Conservation (phyloP, 495 filamentous ascomycete species). For the Penicillium paxilli region DNA sequence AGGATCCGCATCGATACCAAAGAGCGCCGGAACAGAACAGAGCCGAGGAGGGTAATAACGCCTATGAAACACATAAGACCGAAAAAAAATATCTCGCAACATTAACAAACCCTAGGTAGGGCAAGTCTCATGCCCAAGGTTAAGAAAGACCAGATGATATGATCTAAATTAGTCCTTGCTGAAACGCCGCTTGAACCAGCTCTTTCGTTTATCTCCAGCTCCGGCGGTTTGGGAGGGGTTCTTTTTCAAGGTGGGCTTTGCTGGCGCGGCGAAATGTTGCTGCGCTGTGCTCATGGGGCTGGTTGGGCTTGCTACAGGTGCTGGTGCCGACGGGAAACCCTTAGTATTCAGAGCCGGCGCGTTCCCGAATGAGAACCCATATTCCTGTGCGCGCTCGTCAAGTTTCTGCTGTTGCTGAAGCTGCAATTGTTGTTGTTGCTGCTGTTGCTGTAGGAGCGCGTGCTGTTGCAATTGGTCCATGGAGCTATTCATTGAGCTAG, state of each 20-base stretch:
- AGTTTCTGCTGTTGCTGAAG: slow-evolving; percentile 25
- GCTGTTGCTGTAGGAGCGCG: slow-evolving; percentile 37
- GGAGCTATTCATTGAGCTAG: slow-evolving; percentile 88
- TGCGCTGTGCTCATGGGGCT: background rate
- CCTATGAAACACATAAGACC: no score
- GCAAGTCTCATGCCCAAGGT: no score
- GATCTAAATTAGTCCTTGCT: slow-evolving; percentile 55
- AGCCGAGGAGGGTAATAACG: slow-evolving; percentile 5
- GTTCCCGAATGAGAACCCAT: slow-evolving; percentile 53
- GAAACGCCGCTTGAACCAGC: slow-evolving; percentile 83
- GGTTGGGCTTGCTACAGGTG: slow-evolving; percentile 4
- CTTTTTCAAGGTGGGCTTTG: background rate
- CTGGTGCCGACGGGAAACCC: slow-evolving; percentile 1
- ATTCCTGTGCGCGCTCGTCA: slow-evolving; percentile 55
- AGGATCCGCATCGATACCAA: slow-evolving; percentile 1
- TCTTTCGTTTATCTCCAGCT: slow-evolving; percentile 73
- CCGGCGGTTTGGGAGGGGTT: background rate
- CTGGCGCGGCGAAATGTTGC: background rate
- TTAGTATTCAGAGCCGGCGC: slow-evolving; percentile 29
- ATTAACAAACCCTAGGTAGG: no score
- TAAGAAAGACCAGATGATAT: background rate
- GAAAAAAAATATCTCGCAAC: no score
- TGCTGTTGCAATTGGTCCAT: slow-evolving; percentile 69
- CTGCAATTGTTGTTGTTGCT: slow-evolving; percentile 25
- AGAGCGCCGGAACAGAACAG: slow-evolving; percentile 9